phyloP scores from a whole-genome alignment of 441 rosid genomes.

The Gossypium gossypioides region DNA sequence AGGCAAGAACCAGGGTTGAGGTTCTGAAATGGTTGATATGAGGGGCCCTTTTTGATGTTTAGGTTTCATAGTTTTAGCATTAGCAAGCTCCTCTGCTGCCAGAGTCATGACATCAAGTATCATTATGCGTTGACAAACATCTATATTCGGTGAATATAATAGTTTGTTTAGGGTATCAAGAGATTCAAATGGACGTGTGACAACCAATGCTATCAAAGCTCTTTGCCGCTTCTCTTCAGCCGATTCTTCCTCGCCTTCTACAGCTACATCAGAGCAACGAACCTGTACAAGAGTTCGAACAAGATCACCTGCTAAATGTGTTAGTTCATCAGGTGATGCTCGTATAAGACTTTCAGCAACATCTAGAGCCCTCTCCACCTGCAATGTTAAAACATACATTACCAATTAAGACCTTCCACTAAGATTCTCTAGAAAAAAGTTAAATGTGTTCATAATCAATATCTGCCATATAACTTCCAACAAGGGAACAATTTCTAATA shows the following conservation, averaged over 20 bases:
- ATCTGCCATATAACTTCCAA: background rate
- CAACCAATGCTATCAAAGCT: slow-evolving; percentile 74
- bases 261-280: slow-evolving; percentile 78
- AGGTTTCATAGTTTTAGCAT: slow-evolving; percentile 47
- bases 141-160: slow-evolving; percentile 78
- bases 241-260: slow-evolving; percentile 93
- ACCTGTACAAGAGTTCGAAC: slow-evolving; percentile 70
- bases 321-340: slow-evolving; percentile 90
- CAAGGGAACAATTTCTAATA: background rate
- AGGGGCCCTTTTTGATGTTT: slow-evolving; percentile 42
- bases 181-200: slow-evolving; percentile 69
- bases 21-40: slow-evolving; percentile 62
- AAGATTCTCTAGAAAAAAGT: background rate
- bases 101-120: slow-evolving; percentile 88
- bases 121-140: slow-evolving; percentile 91
- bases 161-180: slow-evolving; percentile 53
- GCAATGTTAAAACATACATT: slow-evolving; percentile 19
- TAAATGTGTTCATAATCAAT: slow-evolving; percentile 2
- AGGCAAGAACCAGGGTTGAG: slow-evolving; percentile 93
- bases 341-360: slow-evolving; percentile 83
- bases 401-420: background rate
- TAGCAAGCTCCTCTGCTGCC: slow-evolving; percentile 88
- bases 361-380: slow-evolving; percentile 85
- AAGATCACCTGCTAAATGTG: slow-evolving; percentile 71
- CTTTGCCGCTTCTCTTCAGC: slow-evolving; percentile 90